A percentile compares a stretch with the other conserved stretches of the same genome.
Evolutionary conservation across 129 eudicot genomes (phyloP).

Genomic region (Centella asiatica): DNA sequence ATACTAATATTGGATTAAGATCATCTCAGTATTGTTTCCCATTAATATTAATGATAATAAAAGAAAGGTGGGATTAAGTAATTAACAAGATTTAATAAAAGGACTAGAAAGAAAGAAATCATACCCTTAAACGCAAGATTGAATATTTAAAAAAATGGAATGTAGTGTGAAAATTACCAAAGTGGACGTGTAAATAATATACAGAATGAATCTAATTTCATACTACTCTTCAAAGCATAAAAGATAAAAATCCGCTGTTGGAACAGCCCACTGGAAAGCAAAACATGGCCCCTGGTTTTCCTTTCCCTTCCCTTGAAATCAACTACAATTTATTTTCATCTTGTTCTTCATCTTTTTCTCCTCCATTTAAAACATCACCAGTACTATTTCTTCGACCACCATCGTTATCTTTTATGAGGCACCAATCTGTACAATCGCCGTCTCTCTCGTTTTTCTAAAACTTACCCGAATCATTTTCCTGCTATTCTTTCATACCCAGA

Average conservation of each 20-base stretch:
- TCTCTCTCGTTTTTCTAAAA: conserved; percentile 4
- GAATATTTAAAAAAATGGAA: no score
- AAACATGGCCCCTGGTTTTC: conserved; percentile 71
- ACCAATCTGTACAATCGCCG: conserved; percentile 16
- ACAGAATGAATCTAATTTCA: no score
- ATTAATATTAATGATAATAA: no score
- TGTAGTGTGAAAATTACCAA: no score
- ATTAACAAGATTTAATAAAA: no score
- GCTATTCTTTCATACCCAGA: conserved; percentile 29
- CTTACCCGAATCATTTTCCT: not conserved
- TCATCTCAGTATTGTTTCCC: no score
- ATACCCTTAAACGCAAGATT: no score
- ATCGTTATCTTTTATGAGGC: conserved; percentile 15
- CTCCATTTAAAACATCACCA: conserved; percentile 14
- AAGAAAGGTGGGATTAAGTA: no score
- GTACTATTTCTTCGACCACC: conserved; percentile 1
- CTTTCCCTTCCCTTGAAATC: conserved; percentile 22
- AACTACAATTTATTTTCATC: conserved; percentile 29
- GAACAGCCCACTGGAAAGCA: conserved; percentile 76
- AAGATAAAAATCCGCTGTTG: conserved; percentile 46
- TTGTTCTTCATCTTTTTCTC: conserved; percentile 4
- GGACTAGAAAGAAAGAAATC: no score
- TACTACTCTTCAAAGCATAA: no score
- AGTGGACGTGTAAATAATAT: no score
- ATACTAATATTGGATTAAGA: no score